These are phyloP conservation scores for Arthrobotrys megalospora DNA, from an alignment of 2,329 filamentous ascomycete genomes.

Conservation along the genomic window DNA sequence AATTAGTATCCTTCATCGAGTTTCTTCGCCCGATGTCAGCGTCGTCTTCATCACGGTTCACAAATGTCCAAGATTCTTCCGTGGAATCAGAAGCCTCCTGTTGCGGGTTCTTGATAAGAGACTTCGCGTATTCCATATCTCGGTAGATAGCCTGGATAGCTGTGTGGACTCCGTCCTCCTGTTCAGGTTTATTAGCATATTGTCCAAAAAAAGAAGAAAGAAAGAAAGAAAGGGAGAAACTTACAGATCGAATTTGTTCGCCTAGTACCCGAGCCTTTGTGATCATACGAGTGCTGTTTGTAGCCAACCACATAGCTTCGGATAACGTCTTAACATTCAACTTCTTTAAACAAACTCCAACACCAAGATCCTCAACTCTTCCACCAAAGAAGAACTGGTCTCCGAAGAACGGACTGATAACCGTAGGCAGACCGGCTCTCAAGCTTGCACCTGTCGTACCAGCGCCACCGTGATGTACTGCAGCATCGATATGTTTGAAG, in stretches of 20 bases:
- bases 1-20: conserved; percentile 57
- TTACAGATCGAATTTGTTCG: conserved; percentile 86
- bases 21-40: conserved; percentile 65
- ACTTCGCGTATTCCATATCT: conserved; percentile 91
- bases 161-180: conserved; percentile 91
- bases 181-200: conserved; percentile 28
- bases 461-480: conserved; percentile 92
- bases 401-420: conserved; percentile 96
- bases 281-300: conserved; percentile 91
- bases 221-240: conserved; percentile 65
- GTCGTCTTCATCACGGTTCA: conserved; percentile 75
- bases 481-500: conserved; percentile 92
- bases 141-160: conserved; percentile 95
- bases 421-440: conserved; percentile 90
- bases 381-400: conserved; percentile 97
- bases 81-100: conserved; percentile 72
- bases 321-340: conserved; percentile 90
- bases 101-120: conserved; percentile 78
- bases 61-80: conserved; percentile 91
- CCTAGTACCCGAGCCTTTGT: conserved; percentile 85
- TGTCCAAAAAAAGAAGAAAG: background rate
- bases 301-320: conserved; percentile 89
- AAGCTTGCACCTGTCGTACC: conserved; percentile 95
- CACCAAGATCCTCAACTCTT: conserved; percentile 91
- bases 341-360: conserved; percentile 89